Conservation (phyloP, 2,329 filamentous ascomycete species). For the Aspergillus fijiensis region DNA sequence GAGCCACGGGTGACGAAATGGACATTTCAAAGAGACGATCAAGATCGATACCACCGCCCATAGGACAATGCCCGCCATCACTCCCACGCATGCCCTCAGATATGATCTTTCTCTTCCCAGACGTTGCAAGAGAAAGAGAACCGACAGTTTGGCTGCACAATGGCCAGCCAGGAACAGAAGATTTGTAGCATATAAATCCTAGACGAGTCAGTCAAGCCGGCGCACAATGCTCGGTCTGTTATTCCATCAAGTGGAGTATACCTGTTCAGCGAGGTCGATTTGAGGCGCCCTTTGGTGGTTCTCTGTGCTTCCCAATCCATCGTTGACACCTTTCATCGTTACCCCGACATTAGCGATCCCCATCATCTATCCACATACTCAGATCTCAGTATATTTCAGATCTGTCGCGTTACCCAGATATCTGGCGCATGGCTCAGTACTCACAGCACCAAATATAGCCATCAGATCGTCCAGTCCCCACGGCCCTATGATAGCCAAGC, state of each 20-base stretch:
- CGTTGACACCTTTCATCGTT: background rate
- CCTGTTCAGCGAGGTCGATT: background rate
- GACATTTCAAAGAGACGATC: constrained; percentile 8
- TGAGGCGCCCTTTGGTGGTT: background rate
- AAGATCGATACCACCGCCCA: constrained; percentile 25
- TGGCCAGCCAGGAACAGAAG: constrained; percentile 30
- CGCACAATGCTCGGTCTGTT: constrained; percentile 8
- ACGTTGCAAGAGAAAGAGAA: constrained; percentile 29
- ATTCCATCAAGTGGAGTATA: background rate
- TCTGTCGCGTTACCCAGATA: constrained; percentile 4
- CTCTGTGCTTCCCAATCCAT: background rate
- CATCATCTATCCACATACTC: background rate
- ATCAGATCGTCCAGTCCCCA: constrained; percentile 23
- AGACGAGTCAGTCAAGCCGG: background rate
- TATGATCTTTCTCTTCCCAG: constrained; percentile 23
- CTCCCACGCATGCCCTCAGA: constrained; percentile 14
- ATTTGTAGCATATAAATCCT: constrained; percentile 17
- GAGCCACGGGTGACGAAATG: background rate
- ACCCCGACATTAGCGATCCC: background rate
- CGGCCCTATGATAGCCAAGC: constrained; percentile 25
- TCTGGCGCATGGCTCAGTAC: background rate
- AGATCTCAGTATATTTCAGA: constrained; percentile 2
- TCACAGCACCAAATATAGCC: constrained; percentile 19
- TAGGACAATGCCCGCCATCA: constrained; percentile 15
- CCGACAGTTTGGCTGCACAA: constrained; percentile 28